These are phyloP conservation scores for Scheffersomyces spartinae DNA, from an alignment of 805 yeast species.

Conservation along the genomic window DNA sequence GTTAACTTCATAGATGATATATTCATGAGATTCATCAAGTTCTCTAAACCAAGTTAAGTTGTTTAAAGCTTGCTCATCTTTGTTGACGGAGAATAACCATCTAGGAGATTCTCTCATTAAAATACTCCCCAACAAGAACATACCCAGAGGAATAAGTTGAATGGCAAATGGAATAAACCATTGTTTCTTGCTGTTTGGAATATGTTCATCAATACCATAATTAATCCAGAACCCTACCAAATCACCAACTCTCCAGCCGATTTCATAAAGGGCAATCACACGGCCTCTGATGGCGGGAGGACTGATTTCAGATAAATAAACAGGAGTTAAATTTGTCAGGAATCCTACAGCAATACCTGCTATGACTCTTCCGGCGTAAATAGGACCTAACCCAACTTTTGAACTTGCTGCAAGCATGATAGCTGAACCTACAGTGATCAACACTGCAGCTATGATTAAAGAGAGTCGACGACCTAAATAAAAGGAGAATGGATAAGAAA, in stretches of 20 bases:
- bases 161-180: slow-evolving; percentile 30
- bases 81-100: slow-evolving; percentile 22
- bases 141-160: slow-evolving; percentile 24
- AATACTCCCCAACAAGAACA: slow-evolving; percentile 20
- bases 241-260: slow-evolving; percentile 29
- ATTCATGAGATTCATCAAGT: slow-evolving; percentile 21
- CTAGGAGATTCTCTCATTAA: slow-evolving; percentile 25
- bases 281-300: slow-evolving; percentile 27
- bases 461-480: slow-evolving; percentile 22
- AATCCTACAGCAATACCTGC: slow-evolving; percentile 26
- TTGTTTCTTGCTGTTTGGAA: slow-evolving; percentile 15
- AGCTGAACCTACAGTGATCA: slow-evolving; percentile 24
- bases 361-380: slow-evolving; percentile 24
- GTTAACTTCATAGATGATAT: slow-evolving; percentile 22
- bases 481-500: slow-evolving; percentile 24
- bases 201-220: slow-evolving; percentile 19
- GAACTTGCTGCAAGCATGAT: slow-evolving; percentile 21
- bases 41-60: slow-evolving; percentile 25
- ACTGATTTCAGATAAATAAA: slow-evolving; percentile 21
- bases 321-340: slow-evolving; percentile 25
- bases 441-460: slow-evolving; percentile 17
- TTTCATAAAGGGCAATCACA: slow-evolving; percentile 19
- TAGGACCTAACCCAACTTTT: slow-evolving; percentile 19
- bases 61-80: slow-evolving; percentile 18
- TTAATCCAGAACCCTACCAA: slow-evolving; percentile 28